Percentiles rank a stretch among this genome's conserved stretches.
Conservation (phyloP, 441 rosid species). For the Omphalea diandra region DNA sequence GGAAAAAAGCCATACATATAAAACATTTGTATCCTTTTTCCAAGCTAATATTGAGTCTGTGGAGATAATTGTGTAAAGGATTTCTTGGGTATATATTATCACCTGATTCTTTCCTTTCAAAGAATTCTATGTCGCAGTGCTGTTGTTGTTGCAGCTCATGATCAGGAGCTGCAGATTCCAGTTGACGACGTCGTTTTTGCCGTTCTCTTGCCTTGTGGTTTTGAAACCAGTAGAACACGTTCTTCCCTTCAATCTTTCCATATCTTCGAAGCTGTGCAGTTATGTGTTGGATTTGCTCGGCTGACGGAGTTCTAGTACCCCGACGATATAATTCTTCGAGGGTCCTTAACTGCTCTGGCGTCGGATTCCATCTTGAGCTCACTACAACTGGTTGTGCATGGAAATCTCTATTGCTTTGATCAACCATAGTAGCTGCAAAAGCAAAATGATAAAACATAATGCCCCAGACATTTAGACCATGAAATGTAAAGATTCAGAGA, state of each 20-base stretch:
- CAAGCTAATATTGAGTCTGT: neutral
- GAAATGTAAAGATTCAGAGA: too few relatives aligned
- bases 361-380: conserved; percentile 97
- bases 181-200: conserved; percentile 84
- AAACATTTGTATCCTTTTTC: conserved; percentile 16
- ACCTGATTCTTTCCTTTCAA: conserved; percentile 61
- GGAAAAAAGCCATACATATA: conserved; percentile 26
- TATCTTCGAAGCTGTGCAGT: conserved; percentile 78
- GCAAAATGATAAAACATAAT: too few relatives aligned
- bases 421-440: conserved; percentile 37
- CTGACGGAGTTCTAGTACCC: conserved; percentile 89
- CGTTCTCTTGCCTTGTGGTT: conserved; percentile 97
- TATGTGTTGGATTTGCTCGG: conserved; percentile 92
- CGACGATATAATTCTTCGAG: conserved; percentile 82
- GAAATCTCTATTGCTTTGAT: conserved; percentile 69
- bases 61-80: neutral
- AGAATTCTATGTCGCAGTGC: conserved; percentile 30
- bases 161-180: conserved; percentile 51
- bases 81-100: conserved; percentile 6
- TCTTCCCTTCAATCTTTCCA: conserved; percentile 97
- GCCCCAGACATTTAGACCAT: too few relatives aligned
- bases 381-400: conserved; percentile 59
- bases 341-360: conserved; percentile 82
- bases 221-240: conserved; percentile 98
- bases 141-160: conserved; percentile 15